These are phyloP conservation scores for Kodamaea nitidulidarum DNA, from an alignment of 805 yeast species.

Conservation along the genomic window DNA sequence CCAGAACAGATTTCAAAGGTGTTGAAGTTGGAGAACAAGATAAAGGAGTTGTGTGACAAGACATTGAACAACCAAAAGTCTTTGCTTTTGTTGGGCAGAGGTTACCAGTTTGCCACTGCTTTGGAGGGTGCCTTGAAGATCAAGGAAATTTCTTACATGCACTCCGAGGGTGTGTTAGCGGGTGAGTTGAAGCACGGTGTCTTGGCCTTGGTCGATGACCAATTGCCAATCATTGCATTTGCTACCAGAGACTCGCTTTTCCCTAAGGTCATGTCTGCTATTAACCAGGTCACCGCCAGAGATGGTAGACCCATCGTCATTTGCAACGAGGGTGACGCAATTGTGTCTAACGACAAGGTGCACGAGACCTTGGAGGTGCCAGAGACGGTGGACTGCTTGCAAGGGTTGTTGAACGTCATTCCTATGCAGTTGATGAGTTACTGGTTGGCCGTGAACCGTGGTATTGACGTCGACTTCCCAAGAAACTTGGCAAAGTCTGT, in stretches of 20 bases:
- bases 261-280: slow-evolving; percentile 93
- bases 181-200: slow-evolving; percentile 99
- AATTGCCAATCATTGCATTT: slow-evolving; percentile 89
- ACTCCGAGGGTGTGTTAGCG: slow-evolving; percentile 97
- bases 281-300: slow-evolving; percentile 95
- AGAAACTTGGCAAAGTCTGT: slow-evolving; percentile 97
- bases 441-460: slow-evolving; percentile 93
- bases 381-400: slow-evolving; percentile 92
- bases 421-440: slow-evolving; percentile 95
- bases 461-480: slow-evolving; percentile 97
- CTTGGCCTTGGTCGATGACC: slow-evolving; percentile 90
- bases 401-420: slow-evolving; percentile 89
- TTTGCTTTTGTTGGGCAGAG: slow-evolving; percentile 89
- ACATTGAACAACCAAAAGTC: slow-evolving; percentile 80
- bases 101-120: slow-evolving; percentile 95
- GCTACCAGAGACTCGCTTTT: slow-evolving; percentile 95
- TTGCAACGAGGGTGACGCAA: slow-evolving; percentile 76
- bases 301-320: slow-evolving; percentile 94
- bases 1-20: slow-evolving; percentile 84
- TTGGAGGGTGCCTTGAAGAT: slow-evolving; percentile 97
- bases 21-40: slow-evolving; percentile 64
- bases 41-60: slow-evolving; percentile 69
- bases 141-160: slow-evolving; percentile 98
- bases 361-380: slow-evolving; percentile 86
- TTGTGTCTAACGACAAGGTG: slow-evolving; percentile 51